Evolutionary conservation across 75 land plant species (phyloP).

Genomic region (Pinus albicaulis): DNA sequence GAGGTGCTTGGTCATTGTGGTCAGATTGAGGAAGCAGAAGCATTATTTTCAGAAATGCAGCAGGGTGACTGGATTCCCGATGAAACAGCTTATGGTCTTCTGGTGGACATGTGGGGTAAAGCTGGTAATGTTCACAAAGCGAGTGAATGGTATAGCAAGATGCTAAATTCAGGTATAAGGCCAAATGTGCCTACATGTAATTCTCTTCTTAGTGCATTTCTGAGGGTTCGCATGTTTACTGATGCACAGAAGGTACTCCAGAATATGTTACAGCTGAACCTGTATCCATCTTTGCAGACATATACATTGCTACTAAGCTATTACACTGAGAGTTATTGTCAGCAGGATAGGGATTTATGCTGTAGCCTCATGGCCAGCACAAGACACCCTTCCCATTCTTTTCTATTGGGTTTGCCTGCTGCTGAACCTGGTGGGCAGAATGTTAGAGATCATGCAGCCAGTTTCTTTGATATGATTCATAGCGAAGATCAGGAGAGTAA

Average conservation of each 20-base stretch:
- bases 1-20: conserved; percentile 95
- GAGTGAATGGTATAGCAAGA: conserved; percentile 70
- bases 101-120: conserved; percentile 97
- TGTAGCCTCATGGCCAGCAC: conserved; percentile 71
- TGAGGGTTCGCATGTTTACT: conserved; percentile 50
- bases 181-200: conserved; percentile 95
- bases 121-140: conserved; percentile 88
- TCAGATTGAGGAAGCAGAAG: conserved; percentile 83
- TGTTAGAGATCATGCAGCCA: conserved; percentile 49
- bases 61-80: conserved; percentile 82
- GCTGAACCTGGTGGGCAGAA: conserved; percentile 70
- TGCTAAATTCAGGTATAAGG: conserved; percentile 85
- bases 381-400: conserved; percentile 81
- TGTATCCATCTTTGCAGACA: conserved; percentile 83
- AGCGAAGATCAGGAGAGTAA: conserved; percentile 92
- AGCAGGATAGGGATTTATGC: conserved; percentile 39
- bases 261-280: conserved; percentile 60
- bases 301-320: conserved; percentile 85
- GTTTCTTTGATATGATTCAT: conserved; percentile 81
- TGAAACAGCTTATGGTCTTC: conserved; percentile 81
- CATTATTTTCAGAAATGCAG: conserved; percentile 75
- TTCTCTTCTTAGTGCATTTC: conserved; percentile 87
- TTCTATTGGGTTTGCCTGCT: conserved; percentile 65
- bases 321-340: conserved; percentile 56
- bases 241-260: conserved; percentile 62